These are phyloP conservation scores for Stephanodiscus minutulus DNA, from an alignment of 108 stramenopile species.

Conservation along the genomic window DNA sequence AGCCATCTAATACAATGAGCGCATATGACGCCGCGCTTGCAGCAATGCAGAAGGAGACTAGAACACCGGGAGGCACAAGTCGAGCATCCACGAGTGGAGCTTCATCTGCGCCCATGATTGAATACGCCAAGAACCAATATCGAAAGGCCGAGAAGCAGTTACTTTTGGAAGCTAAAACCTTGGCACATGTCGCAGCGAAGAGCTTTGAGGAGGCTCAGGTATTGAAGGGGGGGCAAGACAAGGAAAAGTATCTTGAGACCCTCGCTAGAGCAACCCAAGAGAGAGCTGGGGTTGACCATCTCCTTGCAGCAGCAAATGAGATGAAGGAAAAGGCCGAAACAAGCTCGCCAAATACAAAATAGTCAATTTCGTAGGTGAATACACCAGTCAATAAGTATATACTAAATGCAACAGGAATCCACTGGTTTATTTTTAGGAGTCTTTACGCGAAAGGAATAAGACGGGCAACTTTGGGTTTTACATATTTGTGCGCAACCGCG, in stretches of 20 bases:
- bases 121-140: conserved; percentile 12
- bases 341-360: no score
- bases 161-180: conserved; percentile 37
- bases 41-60: conserved; percentile 1
- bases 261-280: conserved; percentile 28
- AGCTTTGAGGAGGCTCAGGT: conserved; percentile 38
- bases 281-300: conserved; percentile 30
- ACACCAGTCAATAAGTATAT: no score
- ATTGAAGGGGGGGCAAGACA: conserved; percentile 8
- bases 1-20: conserved; percentile 25
- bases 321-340: conserved; percentile 39
- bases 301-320: conserved; percentile 35
- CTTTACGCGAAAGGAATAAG: no score
- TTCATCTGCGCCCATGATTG: conserved; percentile 27
- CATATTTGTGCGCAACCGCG: no score
- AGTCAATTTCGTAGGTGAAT: no score
- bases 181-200: conserved; percentile 19
- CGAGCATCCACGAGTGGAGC: neutral
- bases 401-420: no score
- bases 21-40: conserved; percentile 25
- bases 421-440: no score
- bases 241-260: conserved; percentile 20
- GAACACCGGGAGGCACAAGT: neutral
- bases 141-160: conserved; percentile 34
- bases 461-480: no score